phyloP scores from a whole-genome alignment of 2,329 filamentous ascomycete genomes.

The Xylariaceae sp. region DNA sequence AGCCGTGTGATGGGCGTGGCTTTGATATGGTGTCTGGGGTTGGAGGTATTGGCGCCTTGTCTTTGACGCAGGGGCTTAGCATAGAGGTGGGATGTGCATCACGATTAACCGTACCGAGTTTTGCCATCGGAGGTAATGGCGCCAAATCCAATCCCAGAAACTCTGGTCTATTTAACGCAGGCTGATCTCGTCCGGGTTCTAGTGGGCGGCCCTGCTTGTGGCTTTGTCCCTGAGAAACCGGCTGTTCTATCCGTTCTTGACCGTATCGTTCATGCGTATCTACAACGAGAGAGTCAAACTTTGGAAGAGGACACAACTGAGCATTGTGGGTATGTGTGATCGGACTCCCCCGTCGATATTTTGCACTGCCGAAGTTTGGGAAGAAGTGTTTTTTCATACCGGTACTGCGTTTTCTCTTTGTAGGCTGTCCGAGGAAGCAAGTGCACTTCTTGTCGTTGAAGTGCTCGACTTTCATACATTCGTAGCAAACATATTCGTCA shows the following conservation, averaged over 20 bases:
- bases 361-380: constrained; percentile 46
- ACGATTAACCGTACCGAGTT: constrained; percentile 31
- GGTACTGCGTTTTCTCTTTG: constrained; percentile 49
- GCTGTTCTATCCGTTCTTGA: constrained; percentile 25
- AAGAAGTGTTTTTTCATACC: constrained; percentile 53
- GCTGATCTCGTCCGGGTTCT: constrained; percentile 23
- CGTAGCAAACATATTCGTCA: constrained; percentile 55
- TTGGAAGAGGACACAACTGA: constrained; percentile 35
- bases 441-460: constrained; percentile 51
- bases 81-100: constrained; percentile 17
- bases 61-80: constrained; percentile 1
- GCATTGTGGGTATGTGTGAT: constrained; percentile 33
- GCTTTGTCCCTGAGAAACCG: constrained; percentile 12
- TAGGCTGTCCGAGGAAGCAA: constrained; percentile 47
- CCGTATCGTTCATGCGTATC: constrained; percentile 24
- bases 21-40: constrained; percentile 1
- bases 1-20: background rate
- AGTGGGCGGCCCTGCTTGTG: constrained; percentile 7
- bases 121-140: constrained; percentile 35
- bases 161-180: constrained; percentile 47
- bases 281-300: constrained; percentile 43
- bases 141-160: constrained; percentile 52
- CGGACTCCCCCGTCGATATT: constrained; percentile 38
- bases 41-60: background rate
- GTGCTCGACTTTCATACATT: constrained; percentile 49